Conservation (phyloP, 1,284 basidiomycete genomes). For the Rhodotorula sp. region DNA sequence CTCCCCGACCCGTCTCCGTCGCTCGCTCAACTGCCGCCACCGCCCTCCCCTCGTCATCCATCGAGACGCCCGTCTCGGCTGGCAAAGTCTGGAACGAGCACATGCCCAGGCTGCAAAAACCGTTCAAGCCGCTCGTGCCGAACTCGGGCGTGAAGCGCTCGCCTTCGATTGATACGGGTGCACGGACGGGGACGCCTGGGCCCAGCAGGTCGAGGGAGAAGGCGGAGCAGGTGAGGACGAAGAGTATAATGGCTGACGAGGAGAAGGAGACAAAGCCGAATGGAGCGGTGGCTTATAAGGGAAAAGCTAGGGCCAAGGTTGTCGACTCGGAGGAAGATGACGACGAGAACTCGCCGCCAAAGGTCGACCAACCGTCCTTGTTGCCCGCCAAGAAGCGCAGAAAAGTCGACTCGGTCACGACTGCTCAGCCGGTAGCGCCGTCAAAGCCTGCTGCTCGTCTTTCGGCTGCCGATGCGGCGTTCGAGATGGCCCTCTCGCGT, state of each 20-base stretch:
- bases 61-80: background rate
- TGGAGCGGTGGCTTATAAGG: background rate
- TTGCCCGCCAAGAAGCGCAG: conserved; percentile 1
- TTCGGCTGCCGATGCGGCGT: background rate
- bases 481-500: background rate
- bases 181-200: background rate
- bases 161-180: background rate
- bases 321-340: background rate
- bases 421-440: background rate
- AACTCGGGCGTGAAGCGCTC: background rate
- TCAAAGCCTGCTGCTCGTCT: background rate
- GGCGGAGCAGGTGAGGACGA: background rate
- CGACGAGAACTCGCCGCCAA: conserved; percentile 4
- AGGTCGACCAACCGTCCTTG: too few relatives aligned
- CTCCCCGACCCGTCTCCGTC: background rate
- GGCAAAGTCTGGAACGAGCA: conserved; percentile 5
- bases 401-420: background rate
- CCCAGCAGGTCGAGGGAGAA: background rate
- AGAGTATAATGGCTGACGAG: background rate
- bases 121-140: conserved; percentile 14
- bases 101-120: background rate
- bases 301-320: background rate
- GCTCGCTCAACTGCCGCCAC: background rate
- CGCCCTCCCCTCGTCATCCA: background rate
- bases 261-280: background rate